Base-by-base conservation (phyloP, 192 early-diverging fungal species). In the Linnemannia zychae region DNA sequence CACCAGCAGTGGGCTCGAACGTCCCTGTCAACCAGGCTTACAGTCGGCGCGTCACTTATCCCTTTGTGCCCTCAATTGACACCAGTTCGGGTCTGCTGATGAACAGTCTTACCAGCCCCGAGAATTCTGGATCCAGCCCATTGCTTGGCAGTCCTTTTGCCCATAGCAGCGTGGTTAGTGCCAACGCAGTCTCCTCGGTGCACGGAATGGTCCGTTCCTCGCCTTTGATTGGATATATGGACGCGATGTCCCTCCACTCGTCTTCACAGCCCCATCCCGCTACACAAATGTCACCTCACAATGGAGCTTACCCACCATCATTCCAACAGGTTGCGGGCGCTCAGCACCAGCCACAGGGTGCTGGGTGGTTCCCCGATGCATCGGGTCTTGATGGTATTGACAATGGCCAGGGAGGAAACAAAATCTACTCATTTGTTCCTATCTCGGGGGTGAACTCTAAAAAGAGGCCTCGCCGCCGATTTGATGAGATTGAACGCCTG, bases 401-500 rank as follows among this genome's bases (percentile, higher is more conserved):
- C 34, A 66, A 33, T 71, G 79, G 31, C 72, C 79, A 74, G 46
- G 67, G 71, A 7, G 86, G 87, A 17, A 78, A 76, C 33, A 90
- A 89, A 74, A 66, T 77, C 13, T 92, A 90, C 74, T 91, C 92
- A 0, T 92, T 92, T 79, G 89, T 92, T 9, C 80, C 90, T 7
- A 74, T 92, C 34, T 89, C 92, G 28, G 92, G 92, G 15, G 85
- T 87, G 34, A 89, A 90, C 76, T 87, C 87, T 57, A 91, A 88
- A 49, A 94, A 94, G 70, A 69, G 93, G 38, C 93, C 92, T 17
- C 87, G 93, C 24, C 73, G 93, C 38, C 71, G 89, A 37, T 94
- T 90, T 67, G 93, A 94, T 82, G 93, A 94, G 75, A 92, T 94
- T 75, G 93, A 94, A 68, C 91, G 93, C 37, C 81, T 91, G 22